Evolutionary conservation across 768 basidiomycete genomes (phyloP).

Genomic region (Lentinula aciculospora): DNA sequence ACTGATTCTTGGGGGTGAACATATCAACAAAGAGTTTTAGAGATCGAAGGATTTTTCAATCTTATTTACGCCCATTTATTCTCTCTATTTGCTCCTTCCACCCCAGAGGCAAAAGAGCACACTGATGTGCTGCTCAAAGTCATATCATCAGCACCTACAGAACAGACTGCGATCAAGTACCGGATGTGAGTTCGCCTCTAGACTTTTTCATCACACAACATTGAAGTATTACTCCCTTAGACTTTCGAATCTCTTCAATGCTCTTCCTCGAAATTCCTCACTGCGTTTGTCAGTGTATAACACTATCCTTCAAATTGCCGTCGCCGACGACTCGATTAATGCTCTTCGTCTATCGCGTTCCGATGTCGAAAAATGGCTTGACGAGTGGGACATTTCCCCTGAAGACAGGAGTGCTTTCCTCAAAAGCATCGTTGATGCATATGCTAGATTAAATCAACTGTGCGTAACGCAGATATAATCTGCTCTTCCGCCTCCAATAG

Average conservation of each 20-base stretch:
- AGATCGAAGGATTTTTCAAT: constrained; percentile 88
- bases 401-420: constrained; percentile 64
- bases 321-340: constrained; percentile 55
- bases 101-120: constrained; percentile 49
- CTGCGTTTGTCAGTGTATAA: constrained; percentile 60
- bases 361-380: constrained; percentile 72
- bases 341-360: constrained; percentile 52
- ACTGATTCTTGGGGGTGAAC: background rate
- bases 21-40: constrained; percentile 26
- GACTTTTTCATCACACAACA: constrained; percentile 9
- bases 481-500: background rate
- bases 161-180: constrained; percentile 59
- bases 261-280: constrained; percentile 58
- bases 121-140: constrained; percentile 44
- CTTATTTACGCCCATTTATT: constrained; percentile 71
- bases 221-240: constrained; percentile 28
- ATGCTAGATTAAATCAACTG: constrained; percentile 52
- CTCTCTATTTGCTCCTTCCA: constrained; percentile 47
- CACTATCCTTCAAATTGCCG: constrained; percentile 55
- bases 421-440: constrained; percentile 56
- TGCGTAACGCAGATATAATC: constrained; percentile 28
- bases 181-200: constrained; percentile 51
- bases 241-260: constrained; percentile 79
- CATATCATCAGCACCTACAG: constrained; percentile 49
- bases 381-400: constrained; percentile 64